A percentile compares a stretch with the other conserved stretches of the same genome.
Conservation (phyloP, 768 basidiomycete species). For the Boletus rex-veris region DNA sequence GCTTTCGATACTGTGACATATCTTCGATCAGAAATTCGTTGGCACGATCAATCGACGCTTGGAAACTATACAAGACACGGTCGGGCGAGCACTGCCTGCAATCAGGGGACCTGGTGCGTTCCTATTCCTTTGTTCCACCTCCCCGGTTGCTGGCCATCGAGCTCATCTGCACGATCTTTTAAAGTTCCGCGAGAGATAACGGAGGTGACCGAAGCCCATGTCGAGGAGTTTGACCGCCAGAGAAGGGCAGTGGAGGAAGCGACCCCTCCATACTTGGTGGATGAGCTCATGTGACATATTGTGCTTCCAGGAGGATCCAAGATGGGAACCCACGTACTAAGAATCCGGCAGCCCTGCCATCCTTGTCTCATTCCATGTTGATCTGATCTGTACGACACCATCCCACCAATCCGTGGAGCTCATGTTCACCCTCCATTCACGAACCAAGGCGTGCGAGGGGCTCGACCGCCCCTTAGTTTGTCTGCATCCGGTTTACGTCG, state of each 20-base stretch:
- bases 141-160: too few species aligned
- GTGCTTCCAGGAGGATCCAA: too few species aligned
- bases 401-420: too few species aligned
- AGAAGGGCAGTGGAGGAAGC: neutral
- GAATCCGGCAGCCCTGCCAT: too few species aligned
- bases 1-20: too few species aligned
- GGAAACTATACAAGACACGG: slow-evolving; percentile 10
- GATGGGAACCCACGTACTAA: too few species aligned
- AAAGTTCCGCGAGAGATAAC: slow-evolving; percentile 12
- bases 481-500: too few species aligned
- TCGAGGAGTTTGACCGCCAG: slow-evolving; percentile 9
- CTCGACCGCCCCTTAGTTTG: too few species aligned
- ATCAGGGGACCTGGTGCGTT: slow-evolving; percentile 9
- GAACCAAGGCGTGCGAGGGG: too few species aligned
- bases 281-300: slow-evolving; percentile 9
- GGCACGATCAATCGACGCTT: slow-evolving; percentile 12
- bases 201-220: slow-evolving; percentile 10
- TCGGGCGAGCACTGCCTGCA: slow-evolving; percentile 11
- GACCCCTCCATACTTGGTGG: slow-evolving; percentile 5
- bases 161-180: neutral
- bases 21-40: slow-evolving; percentile 5
- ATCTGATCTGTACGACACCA: too few species aligned
- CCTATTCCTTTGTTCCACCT: neutral
- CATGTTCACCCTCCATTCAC: too few species aligned
- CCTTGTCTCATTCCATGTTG: too few species aligned